These are phyloP conservation scores for Boletus pseudo-olivaceus DNA, from an alignment of 768 basidiomycete genomes.

Conservation along the genomic window DNA sequence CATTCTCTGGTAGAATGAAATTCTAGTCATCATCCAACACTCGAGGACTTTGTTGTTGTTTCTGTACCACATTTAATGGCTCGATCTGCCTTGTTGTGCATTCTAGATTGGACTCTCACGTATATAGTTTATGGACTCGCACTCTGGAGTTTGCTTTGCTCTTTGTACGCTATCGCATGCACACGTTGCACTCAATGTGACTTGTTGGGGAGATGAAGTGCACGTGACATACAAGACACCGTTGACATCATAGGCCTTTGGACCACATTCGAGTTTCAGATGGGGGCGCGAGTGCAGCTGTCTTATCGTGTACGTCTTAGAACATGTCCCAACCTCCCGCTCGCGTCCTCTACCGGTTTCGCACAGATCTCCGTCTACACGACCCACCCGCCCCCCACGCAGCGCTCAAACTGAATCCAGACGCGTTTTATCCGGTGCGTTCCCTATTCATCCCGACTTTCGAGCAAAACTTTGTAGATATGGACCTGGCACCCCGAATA, in stretches of 20 bases:
- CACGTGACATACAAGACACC: conserved; percentile 12
- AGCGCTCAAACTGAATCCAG: not conserved
- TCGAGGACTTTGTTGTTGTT: not conserved
- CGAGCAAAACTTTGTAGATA: conserved; percentile 1
- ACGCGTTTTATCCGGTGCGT: conserved; percentile 9
- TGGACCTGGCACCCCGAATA: not conserved
- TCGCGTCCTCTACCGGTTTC: not conserved
- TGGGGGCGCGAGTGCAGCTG: not conserved
- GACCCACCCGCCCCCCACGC: not conserved
- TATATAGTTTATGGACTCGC: conserved; percentile 31
- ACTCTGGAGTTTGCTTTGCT: conserved; percentile 21
- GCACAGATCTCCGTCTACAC: conserved; percentile 13
- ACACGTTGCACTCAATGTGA: conserved; percentile 17
- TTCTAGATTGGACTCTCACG: conserved; percentile 21
- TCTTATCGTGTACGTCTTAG: not conserved
- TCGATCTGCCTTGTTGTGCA: conserved; percentile 12
- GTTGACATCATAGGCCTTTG: no score
- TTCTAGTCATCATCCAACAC: conserved; percentile 5
- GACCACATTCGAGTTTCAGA: not conserved
- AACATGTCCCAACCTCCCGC: not conserved
- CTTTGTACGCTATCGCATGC: conserved; percentile 24
- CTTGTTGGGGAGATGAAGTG: not conserved
- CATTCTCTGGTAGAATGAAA: conserved; percentile 28
- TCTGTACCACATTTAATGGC: conserved; percentile 6
- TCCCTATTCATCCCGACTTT: not conserved